Conservation (phyloP, 2,329 filamentous ascomycete species). For the Sclerotinia nivalis region DNA sequence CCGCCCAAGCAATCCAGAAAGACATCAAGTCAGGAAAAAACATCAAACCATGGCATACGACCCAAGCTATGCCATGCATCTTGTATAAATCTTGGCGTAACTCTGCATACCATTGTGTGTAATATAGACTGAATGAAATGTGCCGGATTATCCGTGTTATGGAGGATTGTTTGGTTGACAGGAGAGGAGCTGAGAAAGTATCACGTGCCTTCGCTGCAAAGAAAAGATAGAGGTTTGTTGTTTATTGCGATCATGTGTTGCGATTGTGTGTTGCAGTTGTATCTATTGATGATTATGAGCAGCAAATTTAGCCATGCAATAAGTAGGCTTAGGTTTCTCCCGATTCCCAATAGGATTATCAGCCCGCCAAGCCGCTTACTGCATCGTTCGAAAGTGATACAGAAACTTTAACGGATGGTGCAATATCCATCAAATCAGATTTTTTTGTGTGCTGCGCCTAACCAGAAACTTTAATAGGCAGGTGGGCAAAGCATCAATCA, state of each 20-base stretch:
- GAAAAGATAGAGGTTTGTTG: background rate
- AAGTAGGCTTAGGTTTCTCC: no score
- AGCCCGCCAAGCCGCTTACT: no score
- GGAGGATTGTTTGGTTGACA: background rate
- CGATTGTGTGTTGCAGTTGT: background rate
- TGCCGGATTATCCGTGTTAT: constrained; percentile 7
- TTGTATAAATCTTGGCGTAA: background rate
- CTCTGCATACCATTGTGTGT: background rate
- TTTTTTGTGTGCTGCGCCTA: background rate
- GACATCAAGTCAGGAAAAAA: background rate
- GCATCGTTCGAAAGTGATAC: no score
- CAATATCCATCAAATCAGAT: background rate
- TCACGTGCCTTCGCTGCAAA: no score
- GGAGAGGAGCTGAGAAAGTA: background rate
- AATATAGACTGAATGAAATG: background rate
- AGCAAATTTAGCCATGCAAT: no score
- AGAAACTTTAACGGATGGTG: no score
- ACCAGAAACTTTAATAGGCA: background rate
- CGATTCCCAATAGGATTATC: no score
- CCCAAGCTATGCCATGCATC: constrained; percentile 6
- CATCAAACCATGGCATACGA: background rate
- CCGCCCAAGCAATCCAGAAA: background rate
- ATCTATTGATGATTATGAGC: no score
- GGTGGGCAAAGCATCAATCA: background rate
- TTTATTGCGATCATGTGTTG: background rate